Conservation (phyloP, 2,329 filamentous ascomycete species). For the Cladophialophora chaetospira region DNA sequence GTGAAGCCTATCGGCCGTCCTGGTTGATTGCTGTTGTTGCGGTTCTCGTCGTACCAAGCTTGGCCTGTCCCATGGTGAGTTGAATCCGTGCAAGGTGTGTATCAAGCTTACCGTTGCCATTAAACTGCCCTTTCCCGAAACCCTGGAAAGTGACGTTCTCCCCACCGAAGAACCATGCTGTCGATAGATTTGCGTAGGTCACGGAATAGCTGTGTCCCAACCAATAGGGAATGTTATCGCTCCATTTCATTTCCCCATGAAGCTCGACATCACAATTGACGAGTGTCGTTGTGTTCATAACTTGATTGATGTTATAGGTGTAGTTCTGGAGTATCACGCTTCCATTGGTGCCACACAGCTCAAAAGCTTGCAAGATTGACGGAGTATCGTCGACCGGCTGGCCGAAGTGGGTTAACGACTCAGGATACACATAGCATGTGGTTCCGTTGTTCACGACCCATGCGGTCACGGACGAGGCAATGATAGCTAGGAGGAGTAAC, state of each 20-base stretch:
- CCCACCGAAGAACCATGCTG: constrained; percentile 69
- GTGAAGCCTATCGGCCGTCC: constrained; percentile 18
- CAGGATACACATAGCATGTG: constrained; percentile 12
- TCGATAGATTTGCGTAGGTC: constrained; percentile 66
- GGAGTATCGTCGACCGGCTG: constrained; percentile 49
- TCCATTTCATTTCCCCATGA: constrained; percentile 63
- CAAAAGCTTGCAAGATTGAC: constrained; percentile 57
- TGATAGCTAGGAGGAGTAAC: background rate
- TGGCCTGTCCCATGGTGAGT: constrained; percentile 44
- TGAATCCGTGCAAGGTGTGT: background rate
- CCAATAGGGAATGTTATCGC: constrained; percentile 70
- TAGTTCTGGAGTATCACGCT: constrained; percentile 61
- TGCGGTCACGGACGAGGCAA: background rate
- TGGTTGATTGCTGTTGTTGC: constrained; percentile 22
- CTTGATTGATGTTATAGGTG: constrained; percentile 32
- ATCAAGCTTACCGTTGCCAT: constrained; percentile 55
- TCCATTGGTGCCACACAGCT: constrained; percentile 64
- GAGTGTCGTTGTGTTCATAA: constrained; percentile 26
- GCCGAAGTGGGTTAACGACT: constrained; percentile 15
- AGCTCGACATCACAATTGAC: constrained; percentile 47
- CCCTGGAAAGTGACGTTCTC: constrained; percentile 69
- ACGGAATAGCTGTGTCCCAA: constrained; percentile 65
- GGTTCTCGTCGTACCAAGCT: constrained; percentile 48
- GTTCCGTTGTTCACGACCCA: constrained; percentile 19
- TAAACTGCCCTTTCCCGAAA: constrained; percentile 55